phyloP scores from a whole-genome alignment of 495 filamentous ascomycete species.

The Penicillium egyptiacum region DNA sequence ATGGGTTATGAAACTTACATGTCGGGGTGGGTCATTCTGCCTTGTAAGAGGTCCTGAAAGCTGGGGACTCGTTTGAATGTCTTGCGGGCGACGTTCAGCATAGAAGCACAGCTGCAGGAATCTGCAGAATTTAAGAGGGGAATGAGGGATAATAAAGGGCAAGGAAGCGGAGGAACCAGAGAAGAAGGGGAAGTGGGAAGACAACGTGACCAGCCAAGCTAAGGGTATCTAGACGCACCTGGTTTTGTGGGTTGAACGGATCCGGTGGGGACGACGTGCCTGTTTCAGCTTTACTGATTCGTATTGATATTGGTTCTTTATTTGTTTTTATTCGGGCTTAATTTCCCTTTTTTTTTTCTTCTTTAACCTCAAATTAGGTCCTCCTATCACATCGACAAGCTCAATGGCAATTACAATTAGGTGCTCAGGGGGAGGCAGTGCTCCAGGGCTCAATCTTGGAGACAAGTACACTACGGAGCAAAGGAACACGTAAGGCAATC shows the following conservation, averaged over 20 bases:
- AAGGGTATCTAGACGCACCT: slow-evolving; percentile 22
- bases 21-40: slow-evolving; percentile 58
- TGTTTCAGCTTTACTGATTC: slow-evolving; percentile 44
- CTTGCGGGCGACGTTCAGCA: slow-evolving; percentile 52
- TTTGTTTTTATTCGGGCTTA: not conserved
- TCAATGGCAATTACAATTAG: slow-evolving; percentile 12
- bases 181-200: slow-evolving; percentile 27
- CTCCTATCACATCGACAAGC: slow-evolving; percentile 2
- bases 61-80: slow-evolving; percentile 58
- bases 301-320: slow-evolving; percentile 1
- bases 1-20: slow-evolving; percentile 41
- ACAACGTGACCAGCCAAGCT: slow-evolving; percentile 35
- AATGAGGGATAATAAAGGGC: slow-evolving; percentile 27
- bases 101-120: slow-evolving; percentile 44
- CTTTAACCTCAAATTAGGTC: slow-evolving; percentile 6
- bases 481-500: slow-evolving; percentile 9
- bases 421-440: slow-evolving; percentile 11
- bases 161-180: slow-evolving; percentile 16
- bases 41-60: slow-evolving; percentile 60
- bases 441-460: not conserved
- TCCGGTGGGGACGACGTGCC: slow-evolving; percentile 27
- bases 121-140: slow-evolving; percentile 24
- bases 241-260: slow-evolving; percentile 21
- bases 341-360: slow-evolving; percentile 7
- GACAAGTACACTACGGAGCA: not conserved